Evolutionary conservation across 441 rosid genomes (phyloP).

Genomic region (Corymbia citriodora): DNA sequence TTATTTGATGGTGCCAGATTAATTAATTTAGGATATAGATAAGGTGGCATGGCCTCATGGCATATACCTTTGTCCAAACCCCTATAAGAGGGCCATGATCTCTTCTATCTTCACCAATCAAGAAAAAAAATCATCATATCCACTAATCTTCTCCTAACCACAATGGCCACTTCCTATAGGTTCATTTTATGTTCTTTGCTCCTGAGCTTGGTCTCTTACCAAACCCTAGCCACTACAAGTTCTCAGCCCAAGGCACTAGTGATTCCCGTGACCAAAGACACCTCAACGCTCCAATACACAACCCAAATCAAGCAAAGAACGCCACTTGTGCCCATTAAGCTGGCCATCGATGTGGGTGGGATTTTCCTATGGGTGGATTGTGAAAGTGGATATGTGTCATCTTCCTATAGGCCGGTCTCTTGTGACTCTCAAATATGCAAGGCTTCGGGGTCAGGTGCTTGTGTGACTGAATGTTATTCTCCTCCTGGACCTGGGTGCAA

Average conservation of each 20-base stretch:
- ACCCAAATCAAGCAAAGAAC: slow-evolving; percentile 21
- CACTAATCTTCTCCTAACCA: background rate
- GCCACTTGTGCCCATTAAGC: slow-evolving; percentile 13
- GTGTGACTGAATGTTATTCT: background rate
- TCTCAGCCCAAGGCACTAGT: slow-evolving; percentile 18
- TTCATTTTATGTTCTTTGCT: background rate
- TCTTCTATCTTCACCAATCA: background rate
- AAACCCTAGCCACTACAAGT: background rate
- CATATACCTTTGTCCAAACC: background rate
- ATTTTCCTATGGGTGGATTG: slow-evolving; percentile 20
- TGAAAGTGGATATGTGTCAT: slow-evolving; percentile 14
- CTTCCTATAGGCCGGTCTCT: slow-evolving; percentile 11
- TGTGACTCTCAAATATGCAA: slow-evolving; percentile 13
- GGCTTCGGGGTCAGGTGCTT: background rate
- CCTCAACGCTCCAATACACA: slow-evolving; percentile 15
- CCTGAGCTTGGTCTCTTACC: background rate
- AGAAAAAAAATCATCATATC: background rate
- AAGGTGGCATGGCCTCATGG: background rate
- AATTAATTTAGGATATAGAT: background rate
- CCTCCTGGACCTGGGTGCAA: slow-evolving; percentile 9
- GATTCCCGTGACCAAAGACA: slow-evolving; percentile 19
- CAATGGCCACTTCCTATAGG: background rate
- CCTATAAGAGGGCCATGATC: background rate
- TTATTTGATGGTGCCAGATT: background rate
- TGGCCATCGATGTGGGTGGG: slow-evolving; percentile 24